Percentiles rank a stretch among this genome's conserved stretches.
phyloP scores from a whole-genome alignment of 768 basidiomycete genomes.

The Lyophyllum semitale region DNA sequence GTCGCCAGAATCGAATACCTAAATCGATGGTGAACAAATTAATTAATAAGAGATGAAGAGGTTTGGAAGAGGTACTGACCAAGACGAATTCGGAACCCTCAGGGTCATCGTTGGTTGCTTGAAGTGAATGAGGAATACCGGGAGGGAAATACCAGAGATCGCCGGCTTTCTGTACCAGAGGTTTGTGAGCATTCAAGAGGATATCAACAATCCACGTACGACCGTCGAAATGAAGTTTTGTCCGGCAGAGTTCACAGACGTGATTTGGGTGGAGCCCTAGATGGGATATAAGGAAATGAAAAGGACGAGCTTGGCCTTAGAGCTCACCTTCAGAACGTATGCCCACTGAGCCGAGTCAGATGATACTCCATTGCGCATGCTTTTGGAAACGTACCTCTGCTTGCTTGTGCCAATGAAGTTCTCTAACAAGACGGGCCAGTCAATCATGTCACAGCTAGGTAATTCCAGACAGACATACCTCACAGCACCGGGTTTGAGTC shows the following conservation, averaged over 20 bases:
- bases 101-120: conserved; percentile 46
- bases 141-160: conserved; percentile 63
- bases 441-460: neutral
- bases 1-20: conserved; percentile 53
- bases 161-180: conserved; percentile 36
- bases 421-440: conserved; percentile 26
- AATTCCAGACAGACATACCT: conserved; percentile 30
- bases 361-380: neutral
- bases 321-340: conserved; percentile 43
- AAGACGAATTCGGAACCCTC: conserved; percentile 55
- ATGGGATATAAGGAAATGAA: neutral
- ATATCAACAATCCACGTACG: conserved; percentile 29
- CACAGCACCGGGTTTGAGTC: conserved; percentile 49
- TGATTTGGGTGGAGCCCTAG: conserved; percentile 50
- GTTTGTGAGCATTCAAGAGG: neutral
- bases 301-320: neutral
- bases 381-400: conserved; percentile 34
- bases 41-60: neutral
- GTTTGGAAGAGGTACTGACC: conserved; percentile 29
- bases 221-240: conserved; percentile 52
- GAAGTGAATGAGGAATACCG: conserved; percentile 56
- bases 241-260: conserved; percentile 48
- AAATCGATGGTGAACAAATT: neutral
- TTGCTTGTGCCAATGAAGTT: conserved; percentile 57
- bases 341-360: conserved; percentile 41